phyloP scores from a whole-genome alignment of 148 eudicot species.

The Fagopyrum tataricum region DNA sequence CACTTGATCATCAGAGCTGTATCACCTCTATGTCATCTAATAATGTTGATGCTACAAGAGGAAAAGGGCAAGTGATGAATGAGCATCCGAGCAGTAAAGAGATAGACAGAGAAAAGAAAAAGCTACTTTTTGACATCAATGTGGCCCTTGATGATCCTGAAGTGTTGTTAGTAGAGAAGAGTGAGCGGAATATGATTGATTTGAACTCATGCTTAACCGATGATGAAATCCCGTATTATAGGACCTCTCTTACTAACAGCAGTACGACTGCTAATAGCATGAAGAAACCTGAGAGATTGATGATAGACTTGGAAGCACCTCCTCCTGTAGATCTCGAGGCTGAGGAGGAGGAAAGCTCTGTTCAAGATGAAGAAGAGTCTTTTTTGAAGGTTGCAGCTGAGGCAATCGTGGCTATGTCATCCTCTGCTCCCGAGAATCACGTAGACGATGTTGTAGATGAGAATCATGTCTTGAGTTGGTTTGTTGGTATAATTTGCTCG shows the following conservation, averaged over 20 bases:
- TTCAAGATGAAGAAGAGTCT: constrained; percentile 20
- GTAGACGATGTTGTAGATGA: constrained; percentile 11
- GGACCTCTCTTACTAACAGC: constrained; percentile 23
- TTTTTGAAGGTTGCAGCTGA: constrained; percentile 45
- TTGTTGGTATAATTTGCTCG: constrained; percentile 43
- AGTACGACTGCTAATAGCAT: constrained; percentile 8
- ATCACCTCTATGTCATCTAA: constrained; percentile 22
- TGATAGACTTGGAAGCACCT: constrained; percentile 40
- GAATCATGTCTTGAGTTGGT: constrained; percentile 49
- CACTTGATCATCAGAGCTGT: constrained; percentile 15
- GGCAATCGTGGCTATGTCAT: constrained; percentile 56
- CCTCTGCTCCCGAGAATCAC: constrained; percentile 16
- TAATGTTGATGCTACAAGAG: constrained; percentile 17
- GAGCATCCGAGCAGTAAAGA: constrained; percentile 19
- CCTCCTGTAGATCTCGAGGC: constrained; percentile 25
- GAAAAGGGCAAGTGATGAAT: constrained; percentile 16
- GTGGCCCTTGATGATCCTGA: no score
- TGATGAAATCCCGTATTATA: no score
- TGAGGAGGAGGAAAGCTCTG: constrained; percentile 22
- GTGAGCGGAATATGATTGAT: no score
- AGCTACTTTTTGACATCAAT: no score
- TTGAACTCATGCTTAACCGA: no score
- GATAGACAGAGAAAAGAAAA: no score
- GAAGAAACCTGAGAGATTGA: constrained; percentile 23
- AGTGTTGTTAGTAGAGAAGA: no score